Conservation (phyloP, 164 flowering plant genomes). For the Magnolia kwangsiensis region DNA sequence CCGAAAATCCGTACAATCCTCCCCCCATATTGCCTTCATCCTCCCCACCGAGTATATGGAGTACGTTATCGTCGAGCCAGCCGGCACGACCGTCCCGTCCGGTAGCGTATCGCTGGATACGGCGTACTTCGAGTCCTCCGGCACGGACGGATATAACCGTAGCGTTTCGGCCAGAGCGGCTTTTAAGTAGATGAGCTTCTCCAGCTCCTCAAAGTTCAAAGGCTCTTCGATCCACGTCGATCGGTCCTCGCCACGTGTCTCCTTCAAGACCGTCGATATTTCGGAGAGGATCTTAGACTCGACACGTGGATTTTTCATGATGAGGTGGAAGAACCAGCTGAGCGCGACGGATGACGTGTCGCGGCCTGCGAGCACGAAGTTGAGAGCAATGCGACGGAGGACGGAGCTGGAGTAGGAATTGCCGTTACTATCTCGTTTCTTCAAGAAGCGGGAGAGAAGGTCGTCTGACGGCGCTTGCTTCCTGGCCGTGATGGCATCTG, state of each 20-base stretch:
- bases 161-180: constrained; percentile 81
- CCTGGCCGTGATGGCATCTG: constrained; percentile 48
- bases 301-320: constrained; percentile 54
- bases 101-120: constrained; percentile 66
- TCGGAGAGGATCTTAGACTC: constrained; percentile 63
- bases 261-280: constrained; percentile 40
- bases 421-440: constrained; percentile 52
- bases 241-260: constrained; percentile 58
- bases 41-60: constrained; percentile 82
- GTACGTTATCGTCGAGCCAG: constrained; percentile 75
- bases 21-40: constrained; percentile 80
- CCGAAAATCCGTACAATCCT: constrained; percentile 72
- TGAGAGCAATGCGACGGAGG: constrained; percentile 72
- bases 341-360: constrained; percentile 93
- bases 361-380: constrained; percentile 86
- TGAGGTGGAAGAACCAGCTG: constrained; percentile 84
- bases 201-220: constrained; percentile 68
- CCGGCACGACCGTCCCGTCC: constrained; percentile 65
- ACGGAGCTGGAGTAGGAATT: constrained; percentile 40
- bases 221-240: constrained; percentile 62
- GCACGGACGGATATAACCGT: constrained; percentile 85
- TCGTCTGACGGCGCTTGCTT: constrained; percentile 66
- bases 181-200: constrained; percentile 58
- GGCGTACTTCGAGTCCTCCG: constrained; percentile 73
- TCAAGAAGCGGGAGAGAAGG: constrained; percentile 68